Evolutionary conservation across 176 grass and related monocot species (phyloP), one percentile per base, ranked within the genome.

Genomic region (Canna indica): DNA sequence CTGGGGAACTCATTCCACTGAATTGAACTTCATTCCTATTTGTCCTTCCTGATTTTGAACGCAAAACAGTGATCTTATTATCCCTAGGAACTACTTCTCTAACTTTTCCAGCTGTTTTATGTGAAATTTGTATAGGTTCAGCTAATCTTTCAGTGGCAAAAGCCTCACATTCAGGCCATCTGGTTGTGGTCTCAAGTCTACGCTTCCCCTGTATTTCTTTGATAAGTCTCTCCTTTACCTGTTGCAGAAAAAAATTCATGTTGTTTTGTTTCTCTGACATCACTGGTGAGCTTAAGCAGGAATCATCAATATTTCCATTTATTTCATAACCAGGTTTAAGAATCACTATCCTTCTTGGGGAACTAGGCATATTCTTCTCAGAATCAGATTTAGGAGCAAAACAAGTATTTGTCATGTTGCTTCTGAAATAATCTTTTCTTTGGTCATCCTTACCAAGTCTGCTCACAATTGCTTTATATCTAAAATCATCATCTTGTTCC

Each of bases 161-260:
- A 25, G 44, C 8, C 11, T 76, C 81, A 33, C 0, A 39, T 3
- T 1, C 28, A 53, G 58, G 14, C 84, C 84, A 82, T 72, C 70
- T 39, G 31, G 78, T 50, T 1, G 47, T 75, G 70, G 50, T 85
- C 36, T 83, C 77, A 36, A 73, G 38, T 45, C 79, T 33, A 35
- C 67, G 5, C 35, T 72, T 85, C 29, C 95, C 90, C 75, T 88
- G 84, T 11, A 94, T 91, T 80, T 99, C 95, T 29, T 80, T 54
- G 62, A 88, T 90, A 12, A 99, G 90, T 77, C 81, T 75, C 63
- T 84, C 93, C 64, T 84, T 99, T 48, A 99, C 95, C 78, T 99
- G 89, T 83, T 99, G 87, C 0, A 99, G 90, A 76, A 99, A 99
- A 67, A 84, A 76, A 50, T 85, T 74, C 84, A 99, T 94, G 73